Evolutionary conservation across 805 yeast species (phyloP).

Genomic region (Starmera dryadoides): DNA sequence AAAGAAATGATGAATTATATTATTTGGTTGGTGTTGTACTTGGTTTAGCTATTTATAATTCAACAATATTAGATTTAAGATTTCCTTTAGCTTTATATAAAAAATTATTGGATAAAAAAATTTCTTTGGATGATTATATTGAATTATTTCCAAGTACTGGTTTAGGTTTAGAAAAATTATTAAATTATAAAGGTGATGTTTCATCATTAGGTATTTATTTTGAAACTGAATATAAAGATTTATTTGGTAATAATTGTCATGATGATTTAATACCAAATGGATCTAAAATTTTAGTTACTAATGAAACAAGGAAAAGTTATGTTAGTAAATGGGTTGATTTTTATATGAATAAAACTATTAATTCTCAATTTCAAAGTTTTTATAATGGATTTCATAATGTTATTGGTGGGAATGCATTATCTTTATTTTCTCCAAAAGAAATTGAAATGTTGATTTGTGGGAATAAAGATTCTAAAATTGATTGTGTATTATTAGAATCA

Average conservation of each 20-base stretch:
- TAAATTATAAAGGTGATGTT: constrained; percentile 38
- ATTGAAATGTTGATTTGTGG: constrained; percentile 77
- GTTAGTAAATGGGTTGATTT: constrained; percentile 57
- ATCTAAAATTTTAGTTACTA: constrained; percentile 42
- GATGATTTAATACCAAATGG: constrained; percentile 58
- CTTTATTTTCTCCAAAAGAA: constrained; percentile 75
- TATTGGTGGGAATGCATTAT: constrained; percentile 74
- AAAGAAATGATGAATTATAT: constrained; percentile 46
- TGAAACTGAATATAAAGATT: constrained; percentile 47
- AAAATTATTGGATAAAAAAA: constrained; percentile 49
- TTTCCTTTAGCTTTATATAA: constrained; percentile 77
- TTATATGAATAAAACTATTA: constrained; percentile 49
- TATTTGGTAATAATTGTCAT: constrained; percentile 34
- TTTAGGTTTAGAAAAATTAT: constrained; percentile 36
- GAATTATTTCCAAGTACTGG: constrained; percentile 68
- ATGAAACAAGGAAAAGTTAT: constrained; percentile 50
- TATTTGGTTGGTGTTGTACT: constrained; percentile 78
- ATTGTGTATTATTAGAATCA: constrained; percentile 56
- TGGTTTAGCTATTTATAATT: constrained; percentile 87
- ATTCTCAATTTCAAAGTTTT: constrained; percentile 49
- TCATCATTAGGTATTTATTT: constrained; percentile 52
- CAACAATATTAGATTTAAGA: constrained; percentile 74
- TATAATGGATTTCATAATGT: constrained; percentile 67
- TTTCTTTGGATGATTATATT: constrained; percentile 55
- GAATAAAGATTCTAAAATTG: constrained; percentile 55